Conservation (phyloP, 495 filamentous ascomycete species). For the Aspergillus haitiensis region DNA sequence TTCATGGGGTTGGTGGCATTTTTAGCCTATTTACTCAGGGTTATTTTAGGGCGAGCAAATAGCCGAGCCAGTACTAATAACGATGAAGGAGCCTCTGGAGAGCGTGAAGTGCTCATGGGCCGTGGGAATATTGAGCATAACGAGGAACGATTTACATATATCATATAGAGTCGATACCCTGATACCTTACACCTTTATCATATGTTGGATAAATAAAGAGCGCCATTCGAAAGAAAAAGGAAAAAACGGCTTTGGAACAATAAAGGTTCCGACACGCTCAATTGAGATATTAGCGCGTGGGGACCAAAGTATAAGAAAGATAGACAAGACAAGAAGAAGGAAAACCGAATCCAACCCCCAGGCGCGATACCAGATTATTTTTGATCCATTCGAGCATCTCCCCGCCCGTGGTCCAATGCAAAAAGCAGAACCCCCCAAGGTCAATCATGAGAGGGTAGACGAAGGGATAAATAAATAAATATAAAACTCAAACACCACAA, state of each 20-base stretch:
- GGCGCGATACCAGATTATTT: too few relatives aligned
- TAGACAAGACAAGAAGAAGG: too few relatives aligned
- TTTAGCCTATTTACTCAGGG: constrained; percentile 48
- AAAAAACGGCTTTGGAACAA: too few relatives aligned
- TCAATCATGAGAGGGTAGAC: not conserved
- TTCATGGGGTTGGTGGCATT: constrained; percentile 56
- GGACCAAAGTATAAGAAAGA: too few relatives aligned
- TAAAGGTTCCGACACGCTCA: too few relatives aligned
- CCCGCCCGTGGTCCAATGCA: not conserved
- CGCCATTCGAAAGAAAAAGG: too few relatives aligned
- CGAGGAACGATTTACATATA: constrained; percentile 35
- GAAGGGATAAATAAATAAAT: not conserved
- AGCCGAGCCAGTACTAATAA: constrained; percentile 12
- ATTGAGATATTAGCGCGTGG: too few relatives aligned
- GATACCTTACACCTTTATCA: not conserved
- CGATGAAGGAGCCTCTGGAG: constrained; percentile 24
- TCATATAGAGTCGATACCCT: constrained; percentile 23
- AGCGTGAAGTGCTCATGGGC: constrained; percentile 44
- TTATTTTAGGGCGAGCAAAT: constrained; percentile 48
- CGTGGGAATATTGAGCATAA: constrained; percentile 24
- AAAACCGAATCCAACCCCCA: too few relatives aligned
- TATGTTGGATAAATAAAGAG: not conserved
- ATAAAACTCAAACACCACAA: not conserved
- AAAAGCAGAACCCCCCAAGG: not conserved
- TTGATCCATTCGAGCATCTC: too few relatives aligned